Base-by-base conservation (phyloP, 805 yeast genomes). In the Saccharomycopsis fodiens region DNA sequence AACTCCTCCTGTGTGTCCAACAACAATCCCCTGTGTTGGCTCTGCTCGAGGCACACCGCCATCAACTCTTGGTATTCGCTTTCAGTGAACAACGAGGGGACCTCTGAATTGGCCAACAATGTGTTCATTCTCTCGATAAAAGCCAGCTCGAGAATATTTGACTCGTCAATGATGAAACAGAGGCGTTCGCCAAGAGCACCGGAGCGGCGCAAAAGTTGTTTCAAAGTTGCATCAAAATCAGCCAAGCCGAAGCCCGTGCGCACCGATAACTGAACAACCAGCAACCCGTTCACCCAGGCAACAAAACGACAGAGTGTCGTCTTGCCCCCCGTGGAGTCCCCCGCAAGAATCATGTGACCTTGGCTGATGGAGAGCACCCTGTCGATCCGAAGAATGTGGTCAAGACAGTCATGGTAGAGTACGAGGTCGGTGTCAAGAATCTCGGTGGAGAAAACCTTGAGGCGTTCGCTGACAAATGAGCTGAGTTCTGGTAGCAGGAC, bases 91-190 rank as follows among this genome's bases (percentile, higher is more conserved):
- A 91, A 64, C 3, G 95, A 96, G 1, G 96, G 96, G 32, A 88
- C 72, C 56, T 91, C 97, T 0, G 95, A 85, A 61, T 91, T 91
- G 0, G 97, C 96, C 32, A 91, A 69, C n/a, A 91, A 65, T 0
- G 95, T 85, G 55, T 91, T 91, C 93, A 91, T 87, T 50, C 95
- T 67, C 60, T 91, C 97, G 25, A 91, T 62, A 57, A 89, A 91
- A 0, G 93, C 69, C 0, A 94, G 70, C 29, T 85, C 89, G 35
- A 79, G 54, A 42, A 88, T 76, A 23, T 81, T 76, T 0, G 94
- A 78, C 55, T 91, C 96, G 54, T 87, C 95, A 16, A 91, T 70
- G 17, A 89, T 66, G 45, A 86, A 76, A 52, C 95, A 84, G 0
- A 79, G 60, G 43, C 69, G 73, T 53, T 82, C 82, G 4, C 83